Percentiles rank a stretch among this genome's conserved stretches.
Evolutionary conservation across 139 green algal species (phyloP).

Genomic region (Closterium sp.): DNA sequence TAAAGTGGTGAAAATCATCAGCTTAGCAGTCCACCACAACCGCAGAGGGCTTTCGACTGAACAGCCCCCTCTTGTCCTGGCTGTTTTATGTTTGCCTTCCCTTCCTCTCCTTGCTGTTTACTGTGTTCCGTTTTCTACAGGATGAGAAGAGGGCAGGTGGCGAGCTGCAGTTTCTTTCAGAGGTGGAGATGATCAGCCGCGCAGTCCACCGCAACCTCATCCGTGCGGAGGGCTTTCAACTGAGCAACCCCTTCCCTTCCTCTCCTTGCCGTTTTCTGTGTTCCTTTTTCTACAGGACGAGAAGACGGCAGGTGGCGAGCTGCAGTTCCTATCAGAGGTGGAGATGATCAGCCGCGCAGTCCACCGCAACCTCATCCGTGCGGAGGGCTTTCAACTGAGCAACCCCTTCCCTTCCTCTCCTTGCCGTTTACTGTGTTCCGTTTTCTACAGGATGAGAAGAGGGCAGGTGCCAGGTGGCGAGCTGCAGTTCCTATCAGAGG

Average conservation of each 20-base stretch:
- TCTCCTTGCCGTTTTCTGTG: not conserved
- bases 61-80: too few relatives aligned
- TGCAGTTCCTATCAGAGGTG: not conserved
- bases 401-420: not conserved
- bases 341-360: not conserved
- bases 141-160: too few relatives aligned
- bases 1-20: too few relatives aligned
- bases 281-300: too few relatives aligned
- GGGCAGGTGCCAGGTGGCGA: conserved; percentile 7
- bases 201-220: conserved; percentile 52
- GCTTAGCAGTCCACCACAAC: too few relatives aligned
- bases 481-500: too few relatives aligned
- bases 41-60: too few relatives aligned
- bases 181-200: not conserved
- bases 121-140: too few relatives aligned
- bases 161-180: not conserved
- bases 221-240: conserved; percentile 33
- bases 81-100: too few relatives aligned
- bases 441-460: not conserved
- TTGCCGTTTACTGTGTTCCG: not conserved
- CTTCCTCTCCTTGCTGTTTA: too few relatives aligned
- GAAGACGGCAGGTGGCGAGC: not conserved
- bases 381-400: not conserved
- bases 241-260: not conserved
- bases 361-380: not conserved